Conservation (phyloP, 1,139 yeast genomes). For the Sporopachydermia cereana region DNA sequence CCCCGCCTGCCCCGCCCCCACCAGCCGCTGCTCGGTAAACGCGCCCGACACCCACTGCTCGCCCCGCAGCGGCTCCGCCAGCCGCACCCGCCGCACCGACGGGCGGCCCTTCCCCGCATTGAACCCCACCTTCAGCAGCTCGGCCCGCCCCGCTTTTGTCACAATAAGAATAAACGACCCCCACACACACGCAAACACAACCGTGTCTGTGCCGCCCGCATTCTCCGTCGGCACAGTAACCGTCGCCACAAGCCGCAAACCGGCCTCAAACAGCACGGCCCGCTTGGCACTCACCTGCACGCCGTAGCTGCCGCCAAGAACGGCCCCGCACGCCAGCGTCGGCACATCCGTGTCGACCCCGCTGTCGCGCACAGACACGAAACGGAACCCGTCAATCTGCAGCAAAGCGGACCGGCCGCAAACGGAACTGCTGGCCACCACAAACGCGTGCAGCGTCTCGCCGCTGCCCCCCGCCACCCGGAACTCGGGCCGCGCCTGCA, state of each 20-base stretch:
- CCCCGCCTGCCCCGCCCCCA: background rate
- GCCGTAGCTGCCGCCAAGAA: conserved; percentile 47
- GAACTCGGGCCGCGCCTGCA: conserved; percentile 12
- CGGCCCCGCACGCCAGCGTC: conserved; percentile 57
- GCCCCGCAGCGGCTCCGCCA: conserved; percentile 1
- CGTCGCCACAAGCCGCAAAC: conserved; percentile 34
- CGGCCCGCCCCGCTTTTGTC: background rate
- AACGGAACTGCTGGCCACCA: conserved; percentile 62
- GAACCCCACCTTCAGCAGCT: background rate
- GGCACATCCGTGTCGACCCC: conserved; percentile 53
- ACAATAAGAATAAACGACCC: background rate
- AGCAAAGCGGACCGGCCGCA: conserved; percentile 63
- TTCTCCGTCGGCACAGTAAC: conserved; percentile 14
- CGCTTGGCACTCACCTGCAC: conserved; percentile 66
- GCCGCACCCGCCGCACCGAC: background rate
- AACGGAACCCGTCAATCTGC: conserved; percentile 47
- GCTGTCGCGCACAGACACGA: conserved; percentile 50
- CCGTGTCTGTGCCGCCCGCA: conserved; percentile 6
- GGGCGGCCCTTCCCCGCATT: conserved; percentile 1
- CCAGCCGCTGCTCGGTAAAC: background rate
- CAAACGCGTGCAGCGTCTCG: conserved; percentile 37
- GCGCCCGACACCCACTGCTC: background rate
- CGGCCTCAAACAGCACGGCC: conserved; percentile 52
- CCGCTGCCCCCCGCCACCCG: conserved; percentile 17
- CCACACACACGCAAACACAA: background rate